Percentiles rank a stretch among this genome's conserved stretches.
Evolutionary conservation across 2,329 filamentous ascomycete species (phyloP).

Genomic region (Fusarium phyllophilum): DNA sequence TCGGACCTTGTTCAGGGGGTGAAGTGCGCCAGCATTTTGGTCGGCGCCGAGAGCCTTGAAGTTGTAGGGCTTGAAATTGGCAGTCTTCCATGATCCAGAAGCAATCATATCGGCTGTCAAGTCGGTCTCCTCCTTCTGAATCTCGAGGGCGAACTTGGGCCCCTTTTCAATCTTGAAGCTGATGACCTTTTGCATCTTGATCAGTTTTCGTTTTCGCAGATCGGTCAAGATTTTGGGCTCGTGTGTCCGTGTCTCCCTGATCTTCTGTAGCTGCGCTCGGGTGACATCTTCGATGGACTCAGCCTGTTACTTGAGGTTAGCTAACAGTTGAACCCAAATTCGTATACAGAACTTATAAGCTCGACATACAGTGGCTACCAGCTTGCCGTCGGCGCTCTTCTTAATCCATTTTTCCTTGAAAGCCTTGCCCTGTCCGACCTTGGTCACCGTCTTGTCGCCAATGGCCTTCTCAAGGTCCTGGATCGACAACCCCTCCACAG

Average conservation of each 20-base stretch:
- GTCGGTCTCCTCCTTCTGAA: conserved; percentile 93
- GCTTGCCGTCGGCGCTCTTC: conserved; percentile 67
- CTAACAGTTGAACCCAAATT: neutral
- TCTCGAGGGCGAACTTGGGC: conserved; percentile 86
- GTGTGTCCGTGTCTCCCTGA: conserved; percentile 75
- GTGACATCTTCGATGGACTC: conserved; percentile 85
- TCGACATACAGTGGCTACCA: conserved; percentile 61
- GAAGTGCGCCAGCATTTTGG: conserved; percentile 70
- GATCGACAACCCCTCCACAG: conserved; percentile 84
- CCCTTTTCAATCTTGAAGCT: conserved; percentile 87
- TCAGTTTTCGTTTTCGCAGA: conserved; percentile 90
- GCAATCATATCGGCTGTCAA: conserved; percentile 92
- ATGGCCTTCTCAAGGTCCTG: conserved; percentile 75
- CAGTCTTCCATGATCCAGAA: conserved; percentile 90
- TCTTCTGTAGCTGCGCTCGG: conserved; percentile 76
- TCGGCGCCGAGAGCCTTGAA: conserved; percentile 77
- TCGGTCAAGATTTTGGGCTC: conserved; percentile 83
- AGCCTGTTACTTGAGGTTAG: conserved; percentile 51
- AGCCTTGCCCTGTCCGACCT: conserved; percentile 92
- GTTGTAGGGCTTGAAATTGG: conserved; percentile 83
- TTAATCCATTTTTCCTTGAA: conserved; percentile 83
- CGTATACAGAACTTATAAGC: neutral
- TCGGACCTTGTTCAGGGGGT: conserved; percentile 90
- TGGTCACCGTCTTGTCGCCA: conserved; percentile 77
- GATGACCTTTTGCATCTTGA: conserved; percentile 85